A percentile compares a stretch with the other conserved stretches of the same genome.
Evolutionary conservation across 495 filamentous ascomycete genomes (phyloP).

Genomic region (Lindgomyces ingoldianus): DNA sequence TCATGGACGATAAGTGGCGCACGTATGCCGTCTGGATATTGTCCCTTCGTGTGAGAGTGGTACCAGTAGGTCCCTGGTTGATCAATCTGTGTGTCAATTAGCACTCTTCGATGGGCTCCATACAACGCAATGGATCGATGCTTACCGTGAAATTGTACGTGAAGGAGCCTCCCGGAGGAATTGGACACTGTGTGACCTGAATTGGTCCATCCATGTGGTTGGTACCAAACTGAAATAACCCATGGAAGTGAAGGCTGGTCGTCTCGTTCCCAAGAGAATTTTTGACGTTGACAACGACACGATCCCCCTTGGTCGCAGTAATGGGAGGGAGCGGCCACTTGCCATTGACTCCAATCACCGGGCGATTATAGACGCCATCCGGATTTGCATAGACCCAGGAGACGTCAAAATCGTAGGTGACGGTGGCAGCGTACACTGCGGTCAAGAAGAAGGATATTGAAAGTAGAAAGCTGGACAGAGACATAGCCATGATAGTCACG

Average conservation of each 20-base stretch:
- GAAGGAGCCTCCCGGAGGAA: conserved; percentile 32
- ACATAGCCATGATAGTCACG: conserved; percentile 43
- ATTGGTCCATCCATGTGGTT: conserved; percentile 35
- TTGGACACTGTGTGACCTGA: conserved; percentile 45
- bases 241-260: conserved; percentile 38
- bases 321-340: conserved; percentile 37
- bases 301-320: conserved; percentile 28
- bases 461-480: conserved; percentile 44
- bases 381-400: conserved; percentile 80
- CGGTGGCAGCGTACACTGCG: conserved; percentile 56
- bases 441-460: conserved; percentile 44
- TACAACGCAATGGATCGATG: conserved; percentile 65
- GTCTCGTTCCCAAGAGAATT: conserved; percentile 50
- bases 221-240: conserved; percentile 30
- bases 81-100: conserved; percentile 37
- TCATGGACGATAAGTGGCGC: conserved; percentile 34
- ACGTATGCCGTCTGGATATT: conserved; percentile 37
- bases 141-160: conserved; percentile 47
- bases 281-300: conserved; percentile 35
- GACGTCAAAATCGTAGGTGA: conserved; percentile 77
- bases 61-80: conserved; percentile 41
- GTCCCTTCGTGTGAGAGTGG: conserved; percentile 30
- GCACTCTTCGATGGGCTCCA: no score
- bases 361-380: conserved; percentile 66
- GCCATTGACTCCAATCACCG: conserved; percentile 51